Evolutionary conservation across 306 rosid species (phyloP).

Genomic region (Coriaria nepalensis): DNA sequence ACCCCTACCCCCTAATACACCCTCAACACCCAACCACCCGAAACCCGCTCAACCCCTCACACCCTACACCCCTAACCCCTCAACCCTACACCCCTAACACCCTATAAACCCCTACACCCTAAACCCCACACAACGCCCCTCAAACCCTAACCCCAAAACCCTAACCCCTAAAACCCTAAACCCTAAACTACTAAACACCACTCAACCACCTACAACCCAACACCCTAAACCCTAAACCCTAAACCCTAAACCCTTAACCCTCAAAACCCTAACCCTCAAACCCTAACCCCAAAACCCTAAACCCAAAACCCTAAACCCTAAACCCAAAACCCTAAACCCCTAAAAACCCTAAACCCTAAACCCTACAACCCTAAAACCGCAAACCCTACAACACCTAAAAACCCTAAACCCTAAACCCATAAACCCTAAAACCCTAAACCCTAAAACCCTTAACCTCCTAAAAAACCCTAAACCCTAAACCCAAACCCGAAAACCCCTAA

Average conservation of each 20-base stretch:
- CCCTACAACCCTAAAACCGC: not conserved
- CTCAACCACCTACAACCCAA: not conserved
- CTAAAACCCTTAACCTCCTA: not conserved
- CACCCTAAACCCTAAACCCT: not conserved
- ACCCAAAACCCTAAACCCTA: not conserved
- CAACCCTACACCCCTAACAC: not conserved
- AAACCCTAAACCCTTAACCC: not conserved
- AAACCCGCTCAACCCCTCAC: not conserved
- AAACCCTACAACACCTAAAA: not conserved
- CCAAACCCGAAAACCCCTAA: slow-evolving; percentile 5
- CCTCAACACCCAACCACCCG: not conserved
- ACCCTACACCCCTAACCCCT: slow-evolving; percentile 4
- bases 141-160: not conserved
- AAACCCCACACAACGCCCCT: not conserved
- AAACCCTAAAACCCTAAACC: not conserved
- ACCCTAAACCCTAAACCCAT: slow-evolving; percentile 5
- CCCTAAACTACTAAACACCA: not conserved
- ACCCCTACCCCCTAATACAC: not conserved
- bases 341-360: not conserved
- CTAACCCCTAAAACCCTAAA: not conserved
- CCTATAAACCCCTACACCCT: not conserved
- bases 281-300: not conserved
- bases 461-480: slow-evolving; percentile 5
- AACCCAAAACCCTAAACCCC: not conserved
- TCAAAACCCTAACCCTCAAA: not conserved